Conservation (phyloP, 352 stramenopile genomes). For the Globisporangium emineosum region DNA sequence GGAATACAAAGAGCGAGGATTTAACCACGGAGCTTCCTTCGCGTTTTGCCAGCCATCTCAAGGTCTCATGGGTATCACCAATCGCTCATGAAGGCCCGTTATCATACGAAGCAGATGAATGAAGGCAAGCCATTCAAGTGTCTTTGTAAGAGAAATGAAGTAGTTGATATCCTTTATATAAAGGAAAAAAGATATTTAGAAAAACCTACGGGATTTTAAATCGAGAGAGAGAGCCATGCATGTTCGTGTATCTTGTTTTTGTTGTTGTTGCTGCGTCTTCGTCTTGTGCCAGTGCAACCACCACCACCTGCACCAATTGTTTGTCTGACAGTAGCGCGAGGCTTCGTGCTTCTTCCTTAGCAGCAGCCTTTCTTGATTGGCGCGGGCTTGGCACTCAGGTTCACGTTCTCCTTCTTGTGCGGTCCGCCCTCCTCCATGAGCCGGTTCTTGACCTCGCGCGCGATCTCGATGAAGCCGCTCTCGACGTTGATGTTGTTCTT, state of each 20-base stretch:
- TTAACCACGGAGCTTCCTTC: neutral
- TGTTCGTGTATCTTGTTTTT: conserved; percentile 10
- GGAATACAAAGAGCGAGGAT: neutral
- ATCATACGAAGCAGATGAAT: neutral
- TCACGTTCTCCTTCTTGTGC: conserved; percentile 85
- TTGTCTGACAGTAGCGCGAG: neutral
- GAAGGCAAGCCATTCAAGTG: neutral
- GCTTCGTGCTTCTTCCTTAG: conserved; percentile 31
- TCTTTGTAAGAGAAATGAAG: neutral
- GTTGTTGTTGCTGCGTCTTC: neutral
- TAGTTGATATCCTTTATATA: neutral
- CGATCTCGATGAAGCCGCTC: conserved; percentile 86
- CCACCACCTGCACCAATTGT: neutral
- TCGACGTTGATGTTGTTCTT: conserved; percentile 97
- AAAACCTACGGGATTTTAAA: conserved; percentile 9
- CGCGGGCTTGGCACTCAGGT: conserved; percentile 72
- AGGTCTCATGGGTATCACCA: neutral
- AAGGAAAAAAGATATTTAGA: conserved; percentile 6
- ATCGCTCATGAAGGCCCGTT: neutral
- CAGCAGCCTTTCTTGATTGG: conserved; percentile 84
- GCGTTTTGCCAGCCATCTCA: neutral
- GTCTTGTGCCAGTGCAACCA: neutral
- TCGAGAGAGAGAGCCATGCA: conserved; percentile 9
- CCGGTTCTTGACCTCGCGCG: conserved; percentile 87
- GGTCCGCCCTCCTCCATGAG: conserved; percentile 86